A percentile compares a stretch with the other conserved stretches of the same genome.
Evolutionary conservation across 495 filamentous ascomycete genomes (phyloP).

Genomic region (Umbilicaria muhlenbergii): DNA sequence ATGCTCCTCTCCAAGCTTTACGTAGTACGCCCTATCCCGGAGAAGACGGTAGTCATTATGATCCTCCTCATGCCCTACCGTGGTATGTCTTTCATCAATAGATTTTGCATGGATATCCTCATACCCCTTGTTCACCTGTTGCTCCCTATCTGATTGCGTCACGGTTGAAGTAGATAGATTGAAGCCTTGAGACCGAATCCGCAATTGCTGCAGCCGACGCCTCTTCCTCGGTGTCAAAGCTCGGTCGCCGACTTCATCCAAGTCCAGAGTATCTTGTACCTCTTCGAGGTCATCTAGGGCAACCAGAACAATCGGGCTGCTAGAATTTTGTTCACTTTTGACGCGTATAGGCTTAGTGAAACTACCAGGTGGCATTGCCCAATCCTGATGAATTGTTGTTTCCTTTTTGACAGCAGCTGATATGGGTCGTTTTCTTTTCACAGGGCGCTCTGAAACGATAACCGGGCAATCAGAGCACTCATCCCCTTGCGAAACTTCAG

Average conservation of each 20-base stretch:
- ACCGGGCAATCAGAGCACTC: constrained; percentile 6
- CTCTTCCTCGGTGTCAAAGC: constrained; percentile 51
- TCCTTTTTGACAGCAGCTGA: not conserved
- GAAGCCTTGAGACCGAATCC: constrained; percentile 3
- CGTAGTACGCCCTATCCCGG: not conserved
- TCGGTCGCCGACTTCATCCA: constrained; percentile 49
- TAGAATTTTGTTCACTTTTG: constrained; percentile 12
- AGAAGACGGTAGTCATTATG: not conserved
- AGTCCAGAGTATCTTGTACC: constrained; percentile 41
- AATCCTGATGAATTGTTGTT: not conserved
- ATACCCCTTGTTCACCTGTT: too few relatives aligned
- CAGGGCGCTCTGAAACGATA: constrained; percentile 10
- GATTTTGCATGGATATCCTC: too few relatives aligned
- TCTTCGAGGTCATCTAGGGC: not conserved
- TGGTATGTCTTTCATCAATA: too few relatives aligned
- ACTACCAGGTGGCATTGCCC: not conserved
- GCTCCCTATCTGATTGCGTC: not conserved
- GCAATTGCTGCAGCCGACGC: constrained; percentile 6
- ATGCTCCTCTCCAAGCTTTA: constrained; percentile 8
- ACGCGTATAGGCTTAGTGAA: not conserved
- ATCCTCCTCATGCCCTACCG: not conserved
- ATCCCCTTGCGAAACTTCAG: too few relatives aligned
- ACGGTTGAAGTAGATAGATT: not conserved
- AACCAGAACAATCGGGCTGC: constrained; percentile 4
- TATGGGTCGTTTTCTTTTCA: constrained; percentile 11